Evolutionary conservation across 352 stramenopile genomes (phyloP), one percentile per base, ranked within the genome.

Genomic region (Phytophthora nicotianae): DNA sequence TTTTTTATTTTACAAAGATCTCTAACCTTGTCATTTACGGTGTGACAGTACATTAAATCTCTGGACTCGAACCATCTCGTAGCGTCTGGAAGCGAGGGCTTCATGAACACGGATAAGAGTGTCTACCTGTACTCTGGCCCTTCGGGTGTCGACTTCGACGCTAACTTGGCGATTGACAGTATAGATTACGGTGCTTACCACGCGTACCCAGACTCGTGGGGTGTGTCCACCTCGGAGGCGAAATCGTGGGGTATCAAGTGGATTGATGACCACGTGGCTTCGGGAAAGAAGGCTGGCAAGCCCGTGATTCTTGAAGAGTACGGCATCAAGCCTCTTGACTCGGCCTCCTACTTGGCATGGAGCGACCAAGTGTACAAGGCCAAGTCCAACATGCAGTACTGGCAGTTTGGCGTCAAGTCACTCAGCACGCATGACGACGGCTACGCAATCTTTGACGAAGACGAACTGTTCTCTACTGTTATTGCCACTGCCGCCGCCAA

Each of bases 351-450:
- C 58, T 24, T 63, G 48, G 42, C 68, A 1, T 75, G 68, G 68
- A 75, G 68, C 20, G 33, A 75, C 26, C 16, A 64, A 37, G 61
- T 70, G 51, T 64, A 68, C 46, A 27, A 35, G 14, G 27, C 29
- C 50, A 68, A 71, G 52, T 75, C 62, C 7, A 61, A 75, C 53
- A 75, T 75, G 68, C 68, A 75, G 52, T 75, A 75, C 62, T 75
- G 68, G 68, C 68, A 75, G 54, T 75, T 75, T 33, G 68, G 68
- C 38, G 50, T 75, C 20, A 63, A 63, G 35, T 75, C 68, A 9
- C 57, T 75, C 8, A 58, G 48, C 47, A 52, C 61, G 23, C 52
- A 49, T 1, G 42, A 64, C n/a, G 61, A 69, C 17, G 61, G 61
- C 26, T 69, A 64, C 61, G 63, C 61, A 16, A 52, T 69, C 53